Evolutionary conservation across 2,329 filamentous ascomycete genomes (phyloP), one percentile per base, ranked within the genome.

Genomic region (Tolypocladium pustulatum): DNA sequence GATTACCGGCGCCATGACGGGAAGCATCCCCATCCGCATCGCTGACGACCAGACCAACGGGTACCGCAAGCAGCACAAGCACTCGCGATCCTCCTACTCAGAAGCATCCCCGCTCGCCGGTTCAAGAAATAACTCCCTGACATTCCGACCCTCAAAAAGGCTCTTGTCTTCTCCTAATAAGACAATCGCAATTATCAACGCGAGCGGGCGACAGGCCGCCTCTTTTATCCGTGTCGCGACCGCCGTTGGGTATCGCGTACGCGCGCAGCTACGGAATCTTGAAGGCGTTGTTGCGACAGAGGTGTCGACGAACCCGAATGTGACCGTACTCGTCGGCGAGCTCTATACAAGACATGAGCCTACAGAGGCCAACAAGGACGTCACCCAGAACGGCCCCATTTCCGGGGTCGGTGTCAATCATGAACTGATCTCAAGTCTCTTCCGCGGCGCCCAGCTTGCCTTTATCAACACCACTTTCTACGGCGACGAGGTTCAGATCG

Each of bases 381-480:
- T 95, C 67, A 89, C 88, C 56, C 81, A 76, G 74, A 88, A 79
- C 77, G 89, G 72, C 63, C 83, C 70, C 67, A 88, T 84, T 57
- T 78, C 78, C 49, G 82, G 81, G 51, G 80, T 85, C 62, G 82
- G 88, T 62, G 84, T 93, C 68, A 90, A 91, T 70, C 81, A 86
- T 65, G 78, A 79, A 1, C 74, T 96, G 64, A 88, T 96, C 68
- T 80, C 83, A 57, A 81, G 88, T 64, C 81, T 97, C 25, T 97
- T 97, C 79, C 78, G 81, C 41, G 91, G 90, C 61, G 88, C 90
- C 27, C 88, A 95, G 66, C 81, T 95, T 56, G 94, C 94, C 60
- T 99, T 97, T 73, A 91, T 97, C 78, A 99, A 99, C 77, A 99
- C 94, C 49, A 96, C 91, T 6, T 95, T 96, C 68, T 96, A 95